Evolutionary conservation across 441 rosid genomes (phyloP).

Genomic region (Adansonia grandidieri): DNA sequence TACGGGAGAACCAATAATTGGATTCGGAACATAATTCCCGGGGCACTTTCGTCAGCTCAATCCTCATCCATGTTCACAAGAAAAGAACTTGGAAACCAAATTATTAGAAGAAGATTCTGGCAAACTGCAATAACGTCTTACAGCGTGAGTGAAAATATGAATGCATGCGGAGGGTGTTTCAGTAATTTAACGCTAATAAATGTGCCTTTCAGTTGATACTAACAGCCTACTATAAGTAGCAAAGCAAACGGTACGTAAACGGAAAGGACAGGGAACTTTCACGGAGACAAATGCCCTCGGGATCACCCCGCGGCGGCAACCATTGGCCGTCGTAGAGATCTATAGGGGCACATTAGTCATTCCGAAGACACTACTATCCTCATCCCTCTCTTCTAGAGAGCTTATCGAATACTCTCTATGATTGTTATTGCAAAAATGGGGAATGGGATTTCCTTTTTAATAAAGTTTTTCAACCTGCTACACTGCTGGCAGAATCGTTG

Average conservation of each 20-base stretch:
- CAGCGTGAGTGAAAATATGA: background rate
- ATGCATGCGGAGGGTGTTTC: constrained; percentile 10
- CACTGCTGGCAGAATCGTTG: constrained; percentile 99
- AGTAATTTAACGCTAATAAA: constrained; percentile 9
- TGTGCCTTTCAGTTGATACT: background rate
- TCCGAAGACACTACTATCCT: background rate
- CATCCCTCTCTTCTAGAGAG: background rate
- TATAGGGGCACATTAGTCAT: constrained; percentile 37
- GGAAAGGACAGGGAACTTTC: constrained; percentile 18
- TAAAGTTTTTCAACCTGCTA: constrained; percentile 73
- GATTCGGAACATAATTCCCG: constrained; percentile 19
- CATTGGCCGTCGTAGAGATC: constrained; percentile 25
- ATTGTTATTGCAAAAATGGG: constrained; percentile 25
- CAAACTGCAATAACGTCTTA: background rate
- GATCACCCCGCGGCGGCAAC: constrained; percentile 42
- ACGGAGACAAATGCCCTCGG: constrained; percentile 49
- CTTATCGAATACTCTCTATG: background rate
- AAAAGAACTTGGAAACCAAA: background rate
- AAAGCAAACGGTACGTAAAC: constrained; percentile 34
- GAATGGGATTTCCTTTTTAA: constrained; percentile 30
- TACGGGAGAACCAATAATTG: constrained; percentile 40
- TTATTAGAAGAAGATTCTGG: background rate
- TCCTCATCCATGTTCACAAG: constrained; percentile 4
- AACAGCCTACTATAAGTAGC: constrained; percentile 26
- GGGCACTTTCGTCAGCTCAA: constrained; percentile 39